phyloP scores from a whole-genome alignment of 805 yeast genomes.

The Ogataea sp. region DNA sequence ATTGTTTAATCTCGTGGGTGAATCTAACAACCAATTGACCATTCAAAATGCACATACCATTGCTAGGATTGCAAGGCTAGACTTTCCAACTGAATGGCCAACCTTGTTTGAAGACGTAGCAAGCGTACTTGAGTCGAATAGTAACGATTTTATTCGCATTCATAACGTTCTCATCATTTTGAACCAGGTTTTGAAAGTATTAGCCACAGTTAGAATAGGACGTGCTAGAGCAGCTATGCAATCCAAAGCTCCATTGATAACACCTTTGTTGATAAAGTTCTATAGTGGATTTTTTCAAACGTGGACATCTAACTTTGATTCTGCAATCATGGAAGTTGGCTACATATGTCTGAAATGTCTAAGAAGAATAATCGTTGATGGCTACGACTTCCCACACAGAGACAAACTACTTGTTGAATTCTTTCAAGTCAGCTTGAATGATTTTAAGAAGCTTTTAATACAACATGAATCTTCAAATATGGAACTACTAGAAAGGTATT shows the following conservation, averaged over 20 bases:
- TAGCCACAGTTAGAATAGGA: conserved; percentile 77
- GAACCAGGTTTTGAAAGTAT: conserved; percentile 69
- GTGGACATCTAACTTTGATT: conserved; percentile 48
- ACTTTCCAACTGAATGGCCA: conserved; percentile 88
- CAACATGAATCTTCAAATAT: conserved; percentile 42
- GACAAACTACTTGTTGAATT: conserved; percentile 53
- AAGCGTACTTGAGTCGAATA: conserved; percentile 33
- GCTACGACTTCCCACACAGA: conserved; percentile 63
- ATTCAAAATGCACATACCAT: conserved; percentile 82
- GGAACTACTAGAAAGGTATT: conserved; percentile 56
- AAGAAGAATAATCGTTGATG: conserved; percentile 68
- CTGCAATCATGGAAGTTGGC: conserved; percentile 62
- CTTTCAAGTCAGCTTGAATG: conserved; percentile 44
- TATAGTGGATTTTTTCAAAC: conserved; percentile 52
- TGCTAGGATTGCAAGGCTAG: conserved; percentile 70
- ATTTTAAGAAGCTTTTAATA: conserved; percentile 48
- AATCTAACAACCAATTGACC: conserved; percentile 64
- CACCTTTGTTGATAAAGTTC: conserved; percentile 50
- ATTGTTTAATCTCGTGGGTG: conserved; percentile 50
- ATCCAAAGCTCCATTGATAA: conserved; percentile 54
- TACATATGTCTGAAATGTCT: conserved; percentile 70
- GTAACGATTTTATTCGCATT: conserved; percentile 42
- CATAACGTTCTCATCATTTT: conserved; percentile 59
- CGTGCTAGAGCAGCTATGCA: conserved; percentile 74
- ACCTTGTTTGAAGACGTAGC: conserved; percentile 60